phyloP scores from a whole-genome alignment of 768 basidiomycete species.

The Suillus discolor region DNA sequence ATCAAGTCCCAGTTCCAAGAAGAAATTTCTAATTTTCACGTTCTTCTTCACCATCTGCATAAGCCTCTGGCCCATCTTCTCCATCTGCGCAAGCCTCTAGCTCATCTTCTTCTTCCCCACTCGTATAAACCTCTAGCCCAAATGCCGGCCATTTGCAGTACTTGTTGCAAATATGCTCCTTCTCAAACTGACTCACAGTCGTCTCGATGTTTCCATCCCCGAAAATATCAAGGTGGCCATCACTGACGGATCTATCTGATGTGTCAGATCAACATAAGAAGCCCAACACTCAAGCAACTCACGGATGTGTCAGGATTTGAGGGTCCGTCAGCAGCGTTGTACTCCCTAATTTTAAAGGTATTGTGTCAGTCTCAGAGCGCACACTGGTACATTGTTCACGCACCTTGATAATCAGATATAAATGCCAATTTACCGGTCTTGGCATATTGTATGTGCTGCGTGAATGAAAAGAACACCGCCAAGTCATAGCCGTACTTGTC shows the following conservation, averaged over 20 bases:
- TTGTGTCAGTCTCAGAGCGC: background rate
- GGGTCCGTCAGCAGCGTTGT: background rate
- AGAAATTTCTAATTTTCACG: too few relatives aligned
- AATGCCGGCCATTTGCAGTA: constrained; percentile 18
- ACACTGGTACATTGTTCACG: background rate
- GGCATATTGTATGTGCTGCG: constrained; percentile 17
- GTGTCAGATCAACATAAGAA: background rate
- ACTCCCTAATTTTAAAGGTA: background rate
- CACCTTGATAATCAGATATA: constrained; percentile 17
- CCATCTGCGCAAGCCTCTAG: too few relatives aligned
- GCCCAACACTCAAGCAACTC: background rate
- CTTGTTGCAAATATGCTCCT: constrained; percentile 13
- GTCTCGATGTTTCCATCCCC: constrained; percentile 15
- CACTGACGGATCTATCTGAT: background rate
- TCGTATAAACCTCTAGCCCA: background rate
- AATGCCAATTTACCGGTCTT: constrained; percentile 9
- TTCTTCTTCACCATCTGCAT: background rate
- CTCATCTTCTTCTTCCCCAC: background rate
- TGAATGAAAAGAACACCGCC: constrained; percentile 12
- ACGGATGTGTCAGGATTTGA: background rate
- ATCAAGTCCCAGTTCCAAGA: background rate
- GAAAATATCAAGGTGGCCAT: background rate
- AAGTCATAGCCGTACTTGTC: constrained; percentile 3
- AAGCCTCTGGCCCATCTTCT: too few relatives aligned
- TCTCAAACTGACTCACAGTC: constrained; percentile 6